Conservation (phyloP, 2,329 filamentous ascomycete species). For the Claviceps capensis region DNA sequence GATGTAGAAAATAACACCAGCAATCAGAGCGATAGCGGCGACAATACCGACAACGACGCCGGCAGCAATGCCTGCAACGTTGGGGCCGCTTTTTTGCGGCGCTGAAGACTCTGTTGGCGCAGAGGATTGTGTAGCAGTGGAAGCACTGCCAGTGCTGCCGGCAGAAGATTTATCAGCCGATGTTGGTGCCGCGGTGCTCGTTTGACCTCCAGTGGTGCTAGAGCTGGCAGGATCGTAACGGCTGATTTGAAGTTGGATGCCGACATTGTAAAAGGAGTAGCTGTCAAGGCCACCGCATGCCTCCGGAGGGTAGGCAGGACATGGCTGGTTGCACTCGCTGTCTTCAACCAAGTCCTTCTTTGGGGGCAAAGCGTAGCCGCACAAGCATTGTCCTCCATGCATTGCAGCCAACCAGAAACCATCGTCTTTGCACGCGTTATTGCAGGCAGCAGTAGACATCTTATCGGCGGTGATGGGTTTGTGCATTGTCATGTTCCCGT, state of each 20-base stretch:
- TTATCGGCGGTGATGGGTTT: constrained; percentile 7
- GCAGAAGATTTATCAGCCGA: constrained; percentile 11
- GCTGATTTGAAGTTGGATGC: constrained; percentile 26
- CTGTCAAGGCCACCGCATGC: constrained; percentile 37
- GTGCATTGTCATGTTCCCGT: constrained; percentile 23
- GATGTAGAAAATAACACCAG: constrained; percentile 59
- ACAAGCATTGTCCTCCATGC: constrained; percentile 53
- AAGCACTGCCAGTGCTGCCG: constrained; percentile 6
- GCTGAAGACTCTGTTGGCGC: constrained; percentile 10
- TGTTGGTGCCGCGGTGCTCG: background rate
- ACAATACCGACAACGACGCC: constrained; percentile 79
- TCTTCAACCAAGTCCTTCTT: constrained; percentile 38
- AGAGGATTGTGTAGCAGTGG: constrained; percentile 8
- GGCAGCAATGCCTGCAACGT: constrained; percentile 71
- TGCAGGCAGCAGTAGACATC: constrained; percentile 29
- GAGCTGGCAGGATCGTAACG: constrained; percentile 15
- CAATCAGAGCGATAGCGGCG: constrained; percentile 49
- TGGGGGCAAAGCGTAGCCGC: constrained; percentile 56
- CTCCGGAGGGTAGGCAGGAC: constrained; percentile 46
- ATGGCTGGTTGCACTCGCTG: constrained; percentile 48
- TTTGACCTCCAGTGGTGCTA: constrained; percentile 2
- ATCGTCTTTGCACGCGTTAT: constrained; percentile 23
- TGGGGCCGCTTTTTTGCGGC: constrained; percentile 31
- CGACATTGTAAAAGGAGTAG: constrained; percentile 38
- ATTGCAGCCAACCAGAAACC: constrained; percentile 48